Conservation (phyloP, 257 asterid genomes). For the Solanum boliviense region DNA sequence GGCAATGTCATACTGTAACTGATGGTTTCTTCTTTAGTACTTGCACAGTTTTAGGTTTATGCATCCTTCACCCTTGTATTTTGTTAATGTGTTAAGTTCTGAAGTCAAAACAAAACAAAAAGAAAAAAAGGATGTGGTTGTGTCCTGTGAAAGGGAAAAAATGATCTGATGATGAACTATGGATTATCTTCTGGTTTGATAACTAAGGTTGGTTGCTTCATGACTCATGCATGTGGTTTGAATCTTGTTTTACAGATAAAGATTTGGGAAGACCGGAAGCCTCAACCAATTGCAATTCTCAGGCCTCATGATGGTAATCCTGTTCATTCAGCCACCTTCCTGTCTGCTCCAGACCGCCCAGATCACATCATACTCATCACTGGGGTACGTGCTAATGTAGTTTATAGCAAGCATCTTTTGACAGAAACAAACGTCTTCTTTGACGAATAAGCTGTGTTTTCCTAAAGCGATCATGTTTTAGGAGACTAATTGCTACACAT, state of each 20-base stretch:
- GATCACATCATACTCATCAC: conserved; percentile 93
- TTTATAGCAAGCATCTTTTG: neutral
- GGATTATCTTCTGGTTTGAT: neutral
- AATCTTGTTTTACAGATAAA: conserved; percentile 51
- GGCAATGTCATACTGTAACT: neutral
- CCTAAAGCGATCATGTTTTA: neutral
- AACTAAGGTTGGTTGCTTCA: neutral
- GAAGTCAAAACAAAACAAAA: neutral
- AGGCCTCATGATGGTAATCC: conserved; percentile 95
- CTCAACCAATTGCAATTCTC: conserved; percentile 74
- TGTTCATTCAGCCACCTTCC: conserved; percentile 80
- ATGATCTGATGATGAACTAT: neutral
- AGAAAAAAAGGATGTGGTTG: neutral
- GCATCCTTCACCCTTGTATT: neutral
- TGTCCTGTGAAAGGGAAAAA: neutral
- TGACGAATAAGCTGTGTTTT: neutral
- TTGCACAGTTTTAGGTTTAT: neutral
- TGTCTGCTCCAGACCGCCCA: conserved; percentile 77
- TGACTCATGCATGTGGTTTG: neutral
- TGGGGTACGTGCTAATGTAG: conserved; percentile 51
- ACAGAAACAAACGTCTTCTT: neutral
- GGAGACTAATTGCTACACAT: neutral
- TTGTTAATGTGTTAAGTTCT: neutral
- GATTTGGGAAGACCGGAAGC: conserved; percentile 91
- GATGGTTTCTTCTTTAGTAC: neutral